Evolutionary conservation across 164 flowering plant genomes (phyloP).

Genomic region (Sextonia rubra): DNA sequence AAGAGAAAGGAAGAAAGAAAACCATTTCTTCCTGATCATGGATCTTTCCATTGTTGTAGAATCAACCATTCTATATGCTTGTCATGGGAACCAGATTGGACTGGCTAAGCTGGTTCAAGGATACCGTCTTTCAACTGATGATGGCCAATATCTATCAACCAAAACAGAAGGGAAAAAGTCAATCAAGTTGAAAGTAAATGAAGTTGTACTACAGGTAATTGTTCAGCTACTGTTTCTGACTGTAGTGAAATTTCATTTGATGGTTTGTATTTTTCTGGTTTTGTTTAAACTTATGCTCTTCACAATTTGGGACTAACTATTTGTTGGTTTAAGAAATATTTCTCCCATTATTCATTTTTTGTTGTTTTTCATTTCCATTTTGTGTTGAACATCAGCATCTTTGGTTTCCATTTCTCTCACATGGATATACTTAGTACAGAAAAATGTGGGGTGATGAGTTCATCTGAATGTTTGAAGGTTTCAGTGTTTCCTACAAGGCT

Average conservation of each 20-base stretch:
- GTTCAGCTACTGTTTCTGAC: not conserved
- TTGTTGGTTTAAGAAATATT: not conserved
- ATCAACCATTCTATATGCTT: slow-evolving; percentile 87
- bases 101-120: slow-evolving; percentile 83
- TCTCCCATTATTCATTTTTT: too few species aligned
- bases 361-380: too few species aligned
- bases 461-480: too few species aligned
- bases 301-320: not conserved
- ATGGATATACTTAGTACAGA: too few species aligned
- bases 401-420: too few species aligned
- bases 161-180: slow-evolving; percentile 75
- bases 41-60: slow-evolving; percentile 43
- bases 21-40: slow-evolving; percentile 19
- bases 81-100: slow-evolving; percentile 79
- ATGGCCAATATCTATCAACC: slow-evolving; percentile 67
- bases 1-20: too few species aligned
- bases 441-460: too few species aligned
- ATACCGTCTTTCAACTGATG: slow-evolving; percentile 57
- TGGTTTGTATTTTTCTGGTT: not conserved
- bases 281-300: not conserved
- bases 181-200: slow-evolving; percentile 77
- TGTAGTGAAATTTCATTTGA: not conserved
- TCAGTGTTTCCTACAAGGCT: too few species aligned
- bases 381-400: too few species aligned
- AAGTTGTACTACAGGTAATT: slow-evolving; percentile 84